Base-by-base conservation (phyloP, 805 yeast genomes). In the Zygoascus flipseniorum region DNA sequence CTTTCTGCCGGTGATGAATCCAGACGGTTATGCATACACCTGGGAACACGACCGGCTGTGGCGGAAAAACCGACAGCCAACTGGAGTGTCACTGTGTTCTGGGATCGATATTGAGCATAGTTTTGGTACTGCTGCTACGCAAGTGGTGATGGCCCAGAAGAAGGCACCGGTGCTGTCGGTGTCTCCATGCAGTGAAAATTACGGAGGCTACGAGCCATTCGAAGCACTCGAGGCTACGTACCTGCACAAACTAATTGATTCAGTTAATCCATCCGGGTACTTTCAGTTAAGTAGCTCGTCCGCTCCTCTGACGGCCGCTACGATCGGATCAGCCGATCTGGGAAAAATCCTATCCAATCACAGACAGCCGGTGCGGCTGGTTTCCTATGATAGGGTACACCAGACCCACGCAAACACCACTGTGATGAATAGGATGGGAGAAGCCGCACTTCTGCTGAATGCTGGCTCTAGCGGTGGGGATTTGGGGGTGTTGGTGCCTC, bases 71-170 rank as follows among this genome's bases (percentile, higher is more conserved):
- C 76, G 96, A 56, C 97, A 89, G 68, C 79, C 80, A 51, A 83
- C 93, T 0, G 78, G 74, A 49, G 66, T 77, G 48, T 80, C 85
- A 8, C 68, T 76, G 44, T 89, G 97, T 66, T 72, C 76, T 48
- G 97, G 97, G 9, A 79, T 89, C 41, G 96, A 89, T 66, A 82
- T 89, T 54, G 96, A 88, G 64, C 95, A 60, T 18, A 84, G 95
- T 1, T 86, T 82, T 68, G 85, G 79, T 59, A 35, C 39, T n/a
- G 3, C 4, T 13, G 13, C 39, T 5, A 71, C 72, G 35, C 23
- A 47, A 5, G 11, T 13, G 31, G 41, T 18, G 23, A 31, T 19
- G 26, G 32, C 32, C n/a, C 19, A 14, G 9, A 23, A 23, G 28
- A 23, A 23, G 28, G 28, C 28, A 23, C 28, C 28, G 6, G 28